Evolutionary conservation across 225 moss, liverwort and hornwort species (phyloP).

Genomic region (Pseudoscleropodium purum): DNA sequence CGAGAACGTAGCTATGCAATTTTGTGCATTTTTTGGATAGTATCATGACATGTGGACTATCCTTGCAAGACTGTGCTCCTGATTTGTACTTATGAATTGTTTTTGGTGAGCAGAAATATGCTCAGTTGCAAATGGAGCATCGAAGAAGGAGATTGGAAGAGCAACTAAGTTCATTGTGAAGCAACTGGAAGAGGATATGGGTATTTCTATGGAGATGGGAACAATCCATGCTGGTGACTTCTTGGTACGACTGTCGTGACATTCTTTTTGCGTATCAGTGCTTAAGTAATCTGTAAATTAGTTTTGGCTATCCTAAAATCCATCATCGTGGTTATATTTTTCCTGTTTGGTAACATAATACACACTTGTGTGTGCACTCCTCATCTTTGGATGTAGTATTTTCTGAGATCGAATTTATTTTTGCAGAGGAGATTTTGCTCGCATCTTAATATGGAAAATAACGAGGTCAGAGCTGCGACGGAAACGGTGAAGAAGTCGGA

Average conservation of each 20-base stretch:
- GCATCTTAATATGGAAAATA: conserved; percentile 76
- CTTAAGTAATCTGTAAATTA: not conserved
- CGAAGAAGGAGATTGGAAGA: conserved; percentile 80
- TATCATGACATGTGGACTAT: not conserved
- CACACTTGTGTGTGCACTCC: not conserved
- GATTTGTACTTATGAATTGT: not conserved
- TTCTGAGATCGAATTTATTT: not conserved
- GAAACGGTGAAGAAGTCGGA: conserved; percentile 86
- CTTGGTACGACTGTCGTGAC: conserved; percentile 36
- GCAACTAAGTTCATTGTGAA: conserved; percentile 88
- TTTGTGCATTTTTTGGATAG: not conserved
- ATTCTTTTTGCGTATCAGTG: not conserved
- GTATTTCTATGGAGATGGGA: conserved; percentile 92
- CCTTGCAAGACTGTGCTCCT: not conserved
- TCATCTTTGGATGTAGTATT: not conserved
- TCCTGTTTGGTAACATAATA: not conserved
- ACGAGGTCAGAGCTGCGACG: conserved; percentile 71
- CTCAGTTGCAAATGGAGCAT: conserved; percentile 88
- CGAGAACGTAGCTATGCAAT: not conserved
- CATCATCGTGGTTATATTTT: not conserved
- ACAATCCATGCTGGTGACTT: conserved; percentile 92
- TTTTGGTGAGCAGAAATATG: conserved; percentile 49
- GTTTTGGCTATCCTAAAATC: not conserved
- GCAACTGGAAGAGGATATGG: conserved; percentile 92
- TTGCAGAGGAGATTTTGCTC: conserved; percentile 88